Conservation (phyloP, 495 filamentous ascomycete genomes). For the Penicillium desertorum region DNA sequence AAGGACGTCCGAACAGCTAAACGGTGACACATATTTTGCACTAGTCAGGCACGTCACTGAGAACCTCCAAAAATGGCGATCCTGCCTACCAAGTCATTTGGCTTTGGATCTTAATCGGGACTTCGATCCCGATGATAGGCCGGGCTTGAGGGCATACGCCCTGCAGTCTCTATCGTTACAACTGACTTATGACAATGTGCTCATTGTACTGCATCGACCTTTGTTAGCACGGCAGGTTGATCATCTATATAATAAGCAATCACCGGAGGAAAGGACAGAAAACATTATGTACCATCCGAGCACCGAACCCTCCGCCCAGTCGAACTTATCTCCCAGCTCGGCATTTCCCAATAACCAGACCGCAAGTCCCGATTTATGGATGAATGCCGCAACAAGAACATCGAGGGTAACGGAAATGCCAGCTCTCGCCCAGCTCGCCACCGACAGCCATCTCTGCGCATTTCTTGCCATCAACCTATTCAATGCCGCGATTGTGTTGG, state of each 20-base stretch:
- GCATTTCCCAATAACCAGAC: conserved; percentile 3
- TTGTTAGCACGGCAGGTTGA: conserved; percentile 31
- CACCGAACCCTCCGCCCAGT: not conserved
- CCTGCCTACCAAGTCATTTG: conserved; percentile 24
- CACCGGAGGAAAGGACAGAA: not conserved
- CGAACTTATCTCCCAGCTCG: conserved; percentile 6
- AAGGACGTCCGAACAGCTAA: conserved; percentile 16
- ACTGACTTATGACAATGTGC: conserved; percentile 36
- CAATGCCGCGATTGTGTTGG: conserved; percentile 35
- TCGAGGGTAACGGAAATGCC: conserved; percentile 30
- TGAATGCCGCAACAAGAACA: conserved; percentile 33
- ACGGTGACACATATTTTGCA: conserved; percentile 21
- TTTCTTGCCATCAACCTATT: conserved; percentile 40
- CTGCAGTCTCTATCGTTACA: conserved; percentile 35
- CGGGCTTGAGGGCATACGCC: conserved; percentile 24
- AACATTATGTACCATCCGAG: not conserved
- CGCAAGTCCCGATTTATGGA: conserved; percentile 27
- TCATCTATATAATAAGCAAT: conserved; percentile 16
- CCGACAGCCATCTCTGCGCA: conserved; percentile 34
- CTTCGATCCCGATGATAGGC: conserved; percentile 12
- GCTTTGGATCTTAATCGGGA: conserved; percentile 26
- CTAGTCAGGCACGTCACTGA: conserved; percentile 23
- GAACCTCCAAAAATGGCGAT: conserved; percentile 28
- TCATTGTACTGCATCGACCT: conserved; percentile 38
- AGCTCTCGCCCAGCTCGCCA: conserved; percentile 27